A percentile compares a stretch with the other conserved stretches of the same genome.
Conservation (phyloP, 2,329 filamentous ascomycete species). For the Curvularia hawaiiensis region DNA sequence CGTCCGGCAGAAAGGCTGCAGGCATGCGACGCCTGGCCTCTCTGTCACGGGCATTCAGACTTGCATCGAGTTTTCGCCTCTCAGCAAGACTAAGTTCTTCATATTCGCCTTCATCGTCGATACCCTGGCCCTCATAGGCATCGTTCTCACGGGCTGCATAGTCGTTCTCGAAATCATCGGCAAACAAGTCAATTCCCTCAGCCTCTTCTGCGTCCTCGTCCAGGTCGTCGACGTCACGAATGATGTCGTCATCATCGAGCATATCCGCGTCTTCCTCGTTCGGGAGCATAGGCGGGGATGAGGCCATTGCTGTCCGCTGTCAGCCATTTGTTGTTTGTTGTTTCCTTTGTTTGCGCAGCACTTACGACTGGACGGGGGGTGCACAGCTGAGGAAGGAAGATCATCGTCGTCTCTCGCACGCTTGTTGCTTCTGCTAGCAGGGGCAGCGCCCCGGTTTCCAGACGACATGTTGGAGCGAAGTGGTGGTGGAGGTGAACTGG, state of each 20-base stretch:
- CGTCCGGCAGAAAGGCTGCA: constrained; percentile 75
- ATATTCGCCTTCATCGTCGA: constrained; percentile 84
- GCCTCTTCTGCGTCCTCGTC: constrained; percentile 73
- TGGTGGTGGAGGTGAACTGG: constrained; percentile 68
- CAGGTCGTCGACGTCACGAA: constrained; percentile 68
- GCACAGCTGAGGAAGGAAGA: constrained; percentile 59
- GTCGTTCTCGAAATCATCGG: constrained; percentile 69
- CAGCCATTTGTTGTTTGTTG: constrained; percentile 17
- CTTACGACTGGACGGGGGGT: constrained; percentile 68
- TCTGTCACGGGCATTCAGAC: constrained; percentile 74
- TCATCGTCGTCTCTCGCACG: constrained; percentile 69
- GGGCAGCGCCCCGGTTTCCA: constrained; percentile 73
- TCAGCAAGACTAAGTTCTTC: constrained; percentile 70
- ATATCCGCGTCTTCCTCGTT: constrained; percentile 73
- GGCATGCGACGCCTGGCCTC: constrained; percentile 71
- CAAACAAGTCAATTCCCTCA: constrained; percentile 74
- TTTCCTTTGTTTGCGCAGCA: constrained; percentile 28
- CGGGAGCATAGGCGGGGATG: constrained; percentile 68
- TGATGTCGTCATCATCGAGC: constrained; percentile 70
- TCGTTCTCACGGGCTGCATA: constrained; percentile 61
- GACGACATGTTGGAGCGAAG: constrained; percentile 80
- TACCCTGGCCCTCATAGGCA: constrained; percentile 69
- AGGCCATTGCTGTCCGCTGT: constrained; percentile 56
- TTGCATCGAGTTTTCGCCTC: constrained; percentile 72
- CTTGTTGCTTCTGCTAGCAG: constrained; percentile 65